phyloP scores from a whole-genome alignment of 2,329 filamentous ascomycete genomes.

The Penicillium sp. region DNA sequence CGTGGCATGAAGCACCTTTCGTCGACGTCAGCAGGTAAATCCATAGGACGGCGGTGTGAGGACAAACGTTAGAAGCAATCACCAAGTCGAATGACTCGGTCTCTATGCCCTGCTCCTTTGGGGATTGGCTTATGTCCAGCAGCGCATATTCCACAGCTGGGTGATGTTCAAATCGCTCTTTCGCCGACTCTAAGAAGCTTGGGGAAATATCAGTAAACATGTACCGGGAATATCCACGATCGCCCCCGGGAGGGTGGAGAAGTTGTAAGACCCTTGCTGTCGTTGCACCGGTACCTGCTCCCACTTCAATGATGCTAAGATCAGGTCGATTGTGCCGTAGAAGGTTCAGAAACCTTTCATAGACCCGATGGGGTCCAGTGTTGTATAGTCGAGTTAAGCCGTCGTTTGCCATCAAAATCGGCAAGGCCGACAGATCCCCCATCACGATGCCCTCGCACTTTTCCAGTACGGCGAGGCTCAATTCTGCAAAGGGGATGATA shows the following conservation, averaged over 20 bases:
- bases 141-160: slow-evolving; percentile 1
- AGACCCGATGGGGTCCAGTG: slow-evolving; percentile 6
- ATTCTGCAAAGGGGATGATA: neutral
- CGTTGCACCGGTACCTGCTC: slow-evolving; percentile 11
- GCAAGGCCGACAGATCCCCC: neutral
- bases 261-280: slow-evolving; percentile 7
- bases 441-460: neutral
- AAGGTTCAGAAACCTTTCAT: slow-evolving; percentile 2
- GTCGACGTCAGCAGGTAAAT: neutral
- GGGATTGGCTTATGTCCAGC: slow-evolving; percentile 1
- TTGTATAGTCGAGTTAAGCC: slow-evolving; percentile 2
- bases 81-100: slow-evolving; percentile 7
- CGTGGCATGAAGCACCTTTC: slow-evolving; percentile 3
- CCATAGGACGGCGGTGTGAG: neutral
- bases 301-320: slow-evolving; percentile 11
- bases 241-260: slow-evolving; percentile 1
- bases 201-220: slow-evolving; percentile 17
- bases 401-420: slow-evolving; percentile 7
- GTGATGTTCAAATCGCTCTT: slow-evolving; percentile 6
- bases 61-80: slow-evolving; percentile 14
- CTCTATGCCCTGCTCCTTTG: neutral
- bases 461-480: neutral
- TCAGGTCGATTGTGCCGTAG: slow-evolving; percentile 1
- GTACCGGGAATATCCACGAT: slow-evolving; percentile 8
- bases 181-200: slow-evolving; percentile 4